These are phyloP conservation scores for Metschnikowia borealis DNA, from an alignment of 805 yeast species.

Conservation along the genomic window DNA sequence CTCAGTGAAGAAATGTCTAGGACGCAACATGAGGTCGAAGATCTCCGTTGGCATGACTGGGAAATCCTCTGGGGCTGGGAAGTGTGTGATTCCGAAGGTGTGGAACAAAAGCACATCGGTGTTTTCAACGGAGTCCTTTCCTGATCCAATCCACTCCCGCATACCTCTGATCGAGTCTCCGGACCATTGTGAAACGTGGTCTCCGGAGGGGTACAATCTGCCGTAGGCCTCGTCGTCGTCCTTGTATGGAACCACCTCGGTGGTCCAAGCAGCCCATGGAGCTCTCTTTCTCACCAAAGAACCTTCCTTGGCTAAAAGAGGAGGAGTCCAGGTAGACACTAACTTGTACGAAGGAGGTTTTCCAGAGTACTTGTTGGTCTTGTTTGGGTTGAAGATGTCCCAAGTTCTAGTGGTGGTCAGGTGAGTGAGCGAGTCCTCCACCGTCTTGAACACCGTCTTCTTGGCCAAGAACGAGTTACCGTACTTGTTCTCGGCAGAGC, in stretches of 20 bases:
- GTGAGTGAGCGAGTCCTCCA: constrained; percentile 60
- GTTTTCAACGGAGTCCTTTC: constrained; percentile 52
- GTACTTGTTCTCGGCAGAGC: constrained; percentile 66
- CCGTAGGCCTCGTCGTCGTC: constrained; percentile 51
- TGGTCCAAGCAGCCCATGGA: constrained; percentile 68
- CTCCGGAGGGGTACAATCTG: constrained; percentile 76
- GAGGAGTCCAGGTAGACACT: constrained; percentile 71
- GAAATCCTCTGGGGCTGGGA: constrained; percentile 88
- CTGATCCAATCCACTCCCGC: constrained; percentile 67
- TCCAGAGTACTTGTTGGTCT: constrained; percentile 63
- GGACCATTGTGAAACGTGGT: constrained; percentile 69
- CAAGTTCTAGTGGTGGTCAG: constrained; percentile 66
- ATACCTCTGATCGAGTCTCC: constrained; percentile 66
- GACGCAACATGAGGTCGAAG: constrained; percentile 68
- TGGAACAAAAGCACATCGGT: constrained; percentile 75
- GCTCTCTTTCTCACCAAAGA: constrained; percentile 78
- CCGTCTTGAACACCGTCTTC: constrained; percentile 64
- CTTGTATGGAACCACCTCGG: constrained; percentile 66
- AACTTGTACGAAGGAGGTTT: constrained; percentile 74
- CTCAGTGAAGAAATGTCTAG: constrained; percentile 73
- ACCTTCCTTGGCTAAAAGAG: constrained; percentile 68
- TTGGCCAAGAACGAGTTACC: constrained; percentile 74
- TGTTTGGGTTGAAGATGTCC: constrained; percentile 73
- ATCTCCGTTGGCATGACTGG: constrained; percentile 88
- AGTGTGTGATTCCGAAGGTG: constrained; percentile 80